Evolutionary conservation across 192 early-diverging fungal genomes (phyloP), one percentile per base, ranked within the genome.

Genomic region (Coemansia interrupta): DNA sequence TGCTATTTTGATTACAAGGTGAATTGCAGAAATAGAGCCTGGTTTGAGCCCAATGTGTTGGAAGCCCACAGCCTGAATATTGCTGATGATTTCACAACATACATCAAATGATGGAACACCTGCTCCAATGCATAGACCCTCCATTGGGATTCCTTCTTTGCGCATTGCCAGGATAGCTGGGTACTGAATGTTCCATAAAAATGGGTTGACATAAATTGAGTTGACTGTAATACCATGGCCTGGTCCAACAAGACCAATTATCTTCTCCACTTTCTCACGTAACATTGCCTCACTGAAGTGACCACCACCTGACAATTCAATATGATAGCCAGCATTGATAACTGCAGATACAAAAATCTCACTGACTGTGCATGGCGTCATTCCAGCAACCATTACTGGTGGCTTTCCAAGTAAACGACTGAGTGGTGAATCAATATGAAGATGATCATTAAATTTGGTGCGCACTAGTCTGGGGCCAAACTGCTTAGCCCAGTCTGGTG

Each of bases 351-450:
- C 90, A 80, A 95, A 93, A 19, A 73, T 58, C 38, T 86, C 85
- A 49, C 78, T 83, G 51, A 88, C 87, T 9, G 93, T 95, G 23
- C 86, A 88, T 12, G 91, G 93, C 0, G 90, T 93, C 93, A 95
- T 95, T 52, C 91, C 93, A 51, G 90, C 89, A 41, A 92, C 90
- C 92, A 92, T 92, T 49, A 93, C 47, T 54, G 93, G 92, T n/a
- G 93, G 87, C 82, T 91, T 92, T 61, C 86, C 85, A 22, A 92
- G 69, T 42, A 92, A 73, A 40, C 90, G 87, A 26, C 83, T 86
- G 84, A 95, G 89, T 15, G 83, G 83, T 14, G 93, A 92, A 63
- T 91, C 90, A 24, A 95, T 72, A 60, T 92, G 91, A 17, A 94
- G 68, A 56, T 85, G 87, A 26, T 54, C 60, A 38, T 64, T 45